Conservation (phyloP, 306 rosid species). For the Cicer chorassanicum region DNA sequence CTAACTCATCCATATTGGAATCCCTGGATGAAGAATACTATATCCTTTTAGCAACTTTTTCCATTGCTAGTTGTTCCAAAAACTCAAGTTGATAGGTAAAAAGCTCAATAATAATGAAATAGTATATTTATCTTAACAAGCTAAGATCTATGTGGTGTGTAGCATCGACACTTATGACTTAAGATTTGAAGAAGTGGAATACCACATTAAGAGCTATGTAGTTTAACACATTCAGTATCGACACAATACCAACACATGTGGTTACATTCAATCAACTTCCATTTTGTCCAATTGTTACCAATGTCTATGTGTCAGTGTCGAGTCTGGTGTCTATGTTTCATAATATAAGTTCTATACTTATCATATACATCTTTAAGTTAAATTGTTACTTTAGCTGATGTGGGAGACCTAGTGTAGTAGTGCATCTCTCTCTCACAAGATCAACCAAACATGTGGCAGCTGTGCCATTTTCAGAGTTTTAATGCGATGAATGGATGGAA, state of each 20-base stretch:
- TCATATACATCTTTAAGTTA: conserved; percentile 20
- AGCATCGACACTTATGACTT: no score
- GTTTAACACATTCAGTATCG: no score
- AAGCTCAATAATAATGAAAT: conserved; percentile 30
- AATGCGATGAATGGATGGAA: conserved; percentile 29
- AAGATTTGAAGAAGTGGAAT: no score
- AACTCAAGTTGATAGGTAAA: conserved; percentile 11
- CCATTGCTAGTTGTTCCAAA: conserved; percentile 25
- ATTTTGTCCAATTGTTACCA: no score
- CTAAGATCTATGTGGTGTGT: background rate
- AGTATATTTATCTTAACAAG: conserved; percentile 30
- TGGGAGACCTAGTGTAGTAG: background rate
- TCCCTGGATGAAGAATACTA: conserved; percentile 25
- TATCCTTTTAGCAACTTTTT: conserved; percentile 21
- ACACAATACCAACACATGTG: no score
- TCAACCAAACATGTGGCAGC: conserved; percentile 25
- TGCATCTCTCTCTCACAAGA: background rate
- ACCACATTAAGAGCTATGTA: no score
- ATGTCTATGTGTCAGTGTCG: no score
- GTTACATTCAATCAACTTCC: no score
- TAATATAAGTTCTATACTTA: conserved; percentile 2
- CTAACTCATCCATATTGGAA: conserved; percentile 27
- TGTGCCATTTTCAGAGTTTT: conserved; percentile 1
- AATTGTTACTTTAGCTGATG: conserved; percentile 9
- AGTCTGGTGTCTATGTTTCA: background rate